A percentile compares a stretch with the other conserved stretches of the same genome.
phyloP scores from a whole-genome alignment of 2,329 filamentous ascomycete species.

The Dothidotthia symphoricarpi region DNA sequence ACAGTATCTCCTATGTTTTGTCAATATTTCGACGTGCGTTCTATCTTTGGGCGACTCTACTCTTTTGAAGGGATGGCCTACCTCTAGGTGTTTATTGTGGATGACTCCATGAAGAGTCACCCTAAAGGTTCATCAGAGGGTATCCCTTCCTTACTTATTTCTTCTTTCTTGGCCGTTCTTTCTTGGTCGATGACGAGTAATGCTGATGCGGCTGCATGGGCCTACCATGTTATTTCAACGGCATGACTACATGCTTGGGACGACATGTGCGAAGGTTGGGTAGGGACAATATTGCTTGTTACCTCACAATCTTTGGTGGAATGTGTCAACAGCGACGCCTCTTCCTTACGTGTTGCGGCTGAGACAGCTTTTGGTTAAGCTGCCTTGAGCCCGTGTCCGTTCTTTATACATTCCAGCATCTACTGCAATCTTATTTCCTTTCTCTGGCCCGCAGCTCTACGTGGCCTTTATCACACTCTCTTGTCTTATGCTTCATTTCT shows the following conservation, averaged over 20 bases:
- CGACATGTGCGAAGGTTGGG: no score
- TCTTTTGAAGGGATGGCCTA: constrained; percentile 16
- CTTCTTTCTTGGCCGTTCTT: constrained; percentile 11
- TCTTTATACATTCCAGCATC: constrained; percentile 29
- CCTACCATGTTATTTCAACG: constrained; percentile 2
- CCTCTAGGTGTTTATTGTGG: constrained; percentile 14
- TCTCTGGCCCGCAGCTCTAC: constrained; percentile 12
- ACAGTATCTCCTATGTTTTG: constrained; percentile 38
- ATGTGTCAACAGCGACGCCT: constrained; percentile 13
- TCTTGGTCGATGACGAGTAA: constrained; percentile 23
- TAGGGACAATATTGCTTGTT: constrained; percentile 2
- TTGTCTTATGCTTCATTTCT: constrained; percentile 13
- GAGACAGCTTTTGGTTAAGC: constrained; percentile 4
- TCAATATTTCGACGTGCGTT: constrained; percentile 24
- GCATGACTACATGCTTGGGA: no score
- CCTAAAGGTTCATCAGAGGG: not conserved
- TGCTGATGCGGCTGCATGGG: constrained; percentile 29
- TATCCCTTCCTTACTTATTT: constrained; percentile 8
- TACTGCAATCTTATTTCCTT: constrained; percentile 21
- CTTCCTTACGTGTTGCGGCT: not conserved
- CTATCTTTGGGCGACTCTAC: constrained; percentile 12
- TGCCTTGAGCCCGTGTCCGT: constrained; percentile 12
- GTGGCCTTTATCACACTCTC: constrained; percentile 19
- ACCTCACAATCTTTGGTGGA: constrained; percentile 26
- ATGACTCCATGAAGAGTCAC: constrained; percentile 9